These are phyloP conservation scores for Aspergillus mulundensis DNA, from an alignment of 495 filamentous ascomycete genomes.

Conservation along the genomic window DNA sequence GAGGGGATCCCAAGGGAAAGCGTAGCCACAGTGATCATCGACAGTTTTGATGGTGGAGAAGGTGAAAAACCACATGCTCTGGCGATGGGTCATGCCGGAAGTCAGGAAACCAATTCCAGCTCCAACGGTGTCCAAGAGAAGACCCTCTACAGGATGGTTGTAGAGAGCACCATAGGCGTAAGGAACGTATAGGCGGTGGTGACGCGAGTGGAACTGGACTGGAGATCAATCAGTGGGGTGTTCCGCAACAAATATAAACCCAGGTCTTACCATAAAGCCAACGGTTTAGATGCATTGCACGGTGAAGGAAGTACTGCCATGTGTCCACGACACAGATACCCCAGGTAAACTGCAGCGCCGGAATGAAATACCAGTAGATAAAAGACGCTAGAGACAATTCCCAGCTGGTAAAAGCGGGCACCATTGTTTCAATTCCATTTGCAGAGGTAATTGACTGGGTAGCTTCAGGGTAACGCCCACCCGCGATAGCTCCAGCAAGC, in stretches of 20 bases:
- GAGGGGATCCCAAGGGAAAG: constrained; percentile 91
- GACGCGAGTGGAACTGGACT: constrained; percentile 88
- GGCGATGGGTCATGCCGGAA: constrained; percentile 69
- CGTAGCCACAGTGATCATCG: constrained; percentile 94
- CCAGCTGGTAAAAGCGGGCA: constrained; percentile 53
- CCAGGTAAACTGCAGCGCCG: constrained; percentile 65
- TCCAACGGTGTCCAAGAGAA: constrained; percentile 86
- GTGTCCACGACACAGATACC: constrained; percentile 79
- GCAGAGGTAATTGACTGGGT: constrained; percentile 33
- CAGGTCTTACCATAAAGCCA: constrained; percentile 88
- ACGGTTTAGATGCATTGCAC: constrained; percentile 89
- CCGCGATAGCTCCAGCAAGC: constrained; percentile 64
- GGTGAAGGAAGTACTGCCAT: constrained; percentile 96
- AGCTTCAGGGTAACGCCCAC: constrained; percentile 63
- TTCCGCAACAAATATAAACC: not conserved
- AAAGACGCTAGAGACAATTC: constrained; percentile 67
- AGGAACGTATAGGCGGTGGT: constrained; percentile 93
- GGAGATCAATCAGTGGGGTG: constrained; percentile 3
- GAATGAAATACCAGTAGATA: constrained; percentile 76
- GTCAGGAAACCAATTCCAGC: constrained; percentile 76
- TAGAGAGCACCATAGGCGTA: constrained; percentile 97
- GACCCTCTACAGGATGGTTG: constrained; percentile 87
- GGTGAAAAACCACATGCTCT: constrained; percentile 82
- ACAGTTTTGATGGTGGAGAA: constrained; percentile 89
- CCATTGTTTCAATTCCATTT: constrained; percentile 29